phyloP scores from a whole-genome alignment of 2,329 filamentous ascomycete species.

The Sclerotinia glacialis region DNA sequence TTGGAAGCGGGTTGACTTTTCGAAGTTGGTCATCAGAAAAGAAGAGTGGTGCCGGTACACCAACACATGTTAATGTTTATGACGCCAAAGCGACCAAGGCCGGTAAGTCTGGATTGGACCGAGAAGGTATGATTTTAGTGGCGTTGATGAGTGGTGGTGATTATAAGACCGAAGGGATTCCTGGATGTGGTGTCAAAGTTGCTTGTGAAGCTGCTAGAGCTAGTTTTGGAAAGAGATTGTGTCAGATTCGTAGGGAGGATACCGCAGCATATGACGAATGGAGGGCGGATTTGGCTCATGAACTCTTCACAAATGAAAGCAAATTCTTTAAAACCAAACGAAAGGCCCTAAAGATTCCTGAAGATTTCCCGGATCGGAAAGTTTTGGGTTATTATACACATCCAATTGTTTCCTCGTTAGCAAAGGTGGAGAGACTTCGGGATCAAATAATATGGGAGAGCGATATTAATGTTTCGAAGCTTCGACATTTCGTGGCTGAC shows the following conservation, averaged over 20 bases:
- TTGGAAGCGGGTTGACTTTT: slow-evolving; percentile 76
- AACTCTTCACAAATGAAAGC: slow-evolving; percentile 80
- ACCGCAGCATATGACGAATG: slow-evolving; percentile 60
- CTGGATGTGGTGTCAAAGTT: slow-evolving; percentile 81
- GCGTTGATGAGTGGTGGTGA: slow-evolving; percentile 95
- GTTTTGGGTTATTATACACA: slow-evolving; percentile 85
- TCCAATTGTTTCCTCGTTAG: slow-evolving; percentile 69
- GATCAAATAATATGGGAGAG: slow-evolving; percentile 58
- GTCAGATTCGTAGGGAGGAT: slow-evolving; percentile 60
- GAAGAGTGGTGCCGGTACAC: slow-evolving; percentile 59
- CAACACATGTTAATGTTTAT: slow-evolving; percentile 86
- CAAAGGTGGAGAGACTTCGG: slow-evolving; percentile 55
- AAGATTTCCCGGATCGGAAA: slow-evolving; percentile 74
- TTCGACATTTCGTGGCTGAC: slow-evolving; percentile 73
- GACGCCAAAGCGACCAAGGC: slow-evolving; percentile 57
- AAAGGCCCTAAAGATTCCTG: slow-evolving; percentile 70
- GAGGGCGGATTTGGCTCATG: slow-evolving; percentile 68
- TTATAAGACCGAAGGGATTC: slow-evolving; percentile 84
- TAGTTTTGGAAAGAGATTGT: slow-evolving; percentile 78
- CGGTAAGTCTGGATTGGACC: slow-evolving; percentile 59
- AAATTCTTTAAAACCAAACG: slow-evolving; percentile 76
- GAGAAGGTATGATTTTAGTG: slow-evolving; percentile 88
- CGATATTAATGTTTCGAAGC: slow-evolving; percentile 60
- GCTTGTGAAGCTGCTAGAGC: slow-evolving; percentile 88
- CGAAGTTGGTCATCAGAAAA: slow-evolving; percentile 80